A percentile compares a stretch with the other conserved stretches of the same genome.
Conservation (phyloP, 192 early-diverging fungal genomes). For the Gonapodya prolifera region DNA sequence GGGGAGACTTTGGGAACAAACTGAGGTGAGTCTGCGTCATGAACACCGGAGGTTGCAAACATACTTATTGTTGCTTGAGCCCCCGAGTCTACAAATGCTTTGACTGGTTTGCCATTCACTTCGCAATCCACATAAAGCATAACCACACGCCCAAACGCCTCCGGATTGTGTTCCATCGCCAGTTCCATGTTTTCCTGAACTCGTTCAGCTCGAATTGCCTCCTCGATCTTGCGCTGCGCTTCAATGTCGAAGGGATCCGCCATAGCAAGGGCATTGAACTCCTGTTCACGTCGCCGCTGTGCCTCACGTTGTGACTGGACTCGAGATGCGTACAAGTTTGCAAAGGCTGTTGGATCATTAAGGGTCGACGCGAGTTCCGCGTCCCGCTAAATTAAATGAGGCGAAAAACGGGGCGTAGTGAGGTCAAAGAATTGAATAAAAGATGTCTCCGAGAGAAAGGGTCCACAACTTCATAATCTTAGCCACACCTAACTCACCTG, state of each 20-base stretch:
- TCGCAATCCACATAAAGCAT: constrained; percentile 85
- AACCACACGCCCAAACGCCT: constrained; percentile 78
- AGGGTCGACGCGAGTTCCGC: constrained; percentile 53
- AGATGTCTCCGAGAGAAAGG: not conserved
- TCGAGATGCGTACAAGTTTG: constrained; percentile 40
- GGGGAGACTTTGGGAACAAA: constrained; percentile 33
- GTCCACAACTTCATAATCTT: not conserved
- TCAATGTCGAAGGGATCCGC: constrained; percentile 86
- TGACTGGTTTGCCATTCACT: constrained; percentile 79
- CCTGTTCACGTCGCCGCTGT: constrained; percentile 29
- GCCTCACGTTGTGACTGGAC: constrained; percentile 39
- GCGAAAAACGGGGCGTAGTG: not conserved
- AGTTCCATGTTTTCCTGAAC: constrained; percentile 67
- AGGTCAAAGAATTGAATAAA: not conserved
- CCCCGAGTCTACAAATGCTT: constrained; percentile 94
- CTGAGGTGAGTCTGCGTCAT: not conserved
- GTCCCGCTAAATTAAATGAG: constrained; percentile 23
- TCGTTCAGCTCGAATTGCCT: constrained; percentile 74
- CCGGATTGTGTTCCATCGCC: constrained; percentile 89
- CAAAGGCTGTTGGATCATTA: constrained; percentile 53
- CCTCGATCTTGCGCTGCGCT: constrained; percentile 81
- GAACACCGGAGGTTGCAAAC: not conserved
- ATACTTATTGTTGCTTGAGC: constrained; percentile 87
- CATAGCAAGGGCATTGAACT: constrained; percentile 32
- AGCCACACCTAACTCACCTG: constrained; percentile 24